Evolutionary conservation across 352 stramenopile genomes (phyloP), one percentile per base, ranked within the genome.

Genomic region (Phytophthora pini): DNA sequence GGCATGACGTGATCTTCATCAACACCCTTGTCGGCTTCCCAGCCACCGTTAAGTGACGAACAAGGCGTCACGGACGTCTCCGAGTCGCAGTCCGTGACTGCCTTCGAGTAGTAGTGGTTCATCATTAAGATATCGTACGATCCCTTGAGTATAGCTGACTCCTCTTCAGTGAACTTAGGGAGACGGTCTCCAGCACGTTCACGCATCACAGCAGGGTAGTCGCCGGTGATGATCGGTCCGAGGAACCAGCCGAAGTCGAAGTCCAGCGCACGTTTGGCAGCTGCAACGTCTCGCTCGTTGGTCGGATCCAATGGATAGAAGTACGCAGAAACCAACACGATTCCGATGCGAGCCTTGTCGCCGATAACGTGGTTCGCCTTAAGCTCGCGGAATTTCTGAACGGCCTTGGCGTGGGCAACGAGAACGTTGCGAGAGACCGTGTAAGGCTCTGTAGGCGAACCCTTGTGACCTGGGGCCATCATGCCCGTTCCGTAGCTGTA

Each of bases 151-250:
- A 90, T n/a, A 27, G 74, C 72, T 0, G 84, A 68, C 56, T 98
- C 78, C 11, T 88, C 74, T 6, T 51, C 20, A 8, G 92, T 96
- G 67, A 98, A 98, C 46, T 54, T 41, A 1, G 95, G 95, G 15
- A 99, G 69, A 24, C 85, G 76, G 11, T 80, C 70, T 6, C 91
- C 88, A 6, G 89, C 80, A 45, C 81, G 74, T 46, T 91, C 61
- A 32, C 78, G 84, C 94, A 99, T 98, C 27, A 89, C 76, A n/a
- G 70, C 46, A 3, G 96, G 96, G 76, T 98, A 98, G 46, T 98
- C 85, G 29, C 95, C 95, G 5, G 70, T 65, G 17, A 89, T 82
- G 41, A 98, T 80, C 15, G 93, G 92, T 55, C 96, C 84, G 6
- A 82, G 74, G 62, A 96, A 93, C 89, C 90, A 98, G 12, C 77